phyloP scores from a whole-genome alignment of 805 yeast genomes.

The Nakazawaea holstii region DNA sequence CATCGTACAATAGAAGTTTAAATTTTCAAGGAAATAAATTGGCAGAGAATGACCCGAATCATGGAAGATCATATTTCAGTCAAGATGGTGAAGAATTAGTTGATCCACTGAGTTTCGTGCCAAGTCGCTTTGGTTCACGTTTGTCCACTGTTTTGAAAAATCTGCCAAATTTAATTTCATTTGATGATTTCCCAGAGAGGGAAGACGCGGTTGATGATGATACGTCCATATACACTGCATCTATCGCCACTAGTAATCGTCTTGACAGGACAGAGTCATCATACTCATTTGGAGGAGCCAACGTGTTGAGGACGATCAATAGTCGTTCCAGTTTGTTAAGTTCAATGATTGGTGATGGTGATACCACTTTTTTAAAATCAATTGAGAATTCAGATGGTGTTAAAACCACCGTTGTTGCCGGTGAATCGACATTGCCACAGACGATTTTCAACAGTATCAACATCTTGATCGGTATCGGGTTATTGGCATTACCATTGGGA shows the following conservation, averaged over 20 bases:
- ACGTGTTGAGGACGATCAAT: slow-evolving; percentile 14
- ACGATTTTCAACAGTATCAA: slow-evolving; percentile 64
- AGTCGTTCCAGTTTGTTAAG: slow-evolving; percentile 7
- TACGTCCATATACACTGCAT: slow-evolving; percentile 30
- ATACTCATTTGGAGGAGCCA: slow-evolving; percentile 23
- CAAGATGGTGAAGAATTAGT: slow-evolving; percentile 56
- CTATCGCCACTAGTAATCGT: slow-evolving; percentile 13
- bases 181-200: slow-evolving; percentile 17
- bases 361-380: slow-evolving; percentile 48
- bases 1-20: slow-evolving; percentile 76
- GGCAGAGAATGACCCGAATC: slow-evolving; percentile 48
- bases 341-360: slow-evolving; percentile 14
- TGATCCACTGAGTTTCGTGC: slow-evolving; percentile 66
- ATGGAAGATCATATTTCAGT: slow-evolving; percentile 58
- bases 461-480: slow-evolving; percentile 63
- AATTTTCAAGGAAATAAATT: slow-evolving; percentile 40
- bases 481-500: slow-evolving; percentile 63
- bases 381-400: slow-evolving; percentile 66
- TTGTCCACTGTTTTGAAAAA: slow-evolving; percentile 46
- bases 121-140: slow-evolving; percentile 58
- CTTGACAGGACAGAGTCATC: slow-evolving; percentile 16
- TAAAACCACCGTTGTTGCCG: slow-evolving; percentile 64
- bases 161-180: slow-evolving; percentile 7
- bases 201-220: slow-evolving; percentile 35
- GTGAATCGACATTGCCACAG: slow-evolving; percentile 75